Base-by-base conservation (phyloP, 1,284 basidiomycete species). In the Ganoderma multipileum region DNA sequence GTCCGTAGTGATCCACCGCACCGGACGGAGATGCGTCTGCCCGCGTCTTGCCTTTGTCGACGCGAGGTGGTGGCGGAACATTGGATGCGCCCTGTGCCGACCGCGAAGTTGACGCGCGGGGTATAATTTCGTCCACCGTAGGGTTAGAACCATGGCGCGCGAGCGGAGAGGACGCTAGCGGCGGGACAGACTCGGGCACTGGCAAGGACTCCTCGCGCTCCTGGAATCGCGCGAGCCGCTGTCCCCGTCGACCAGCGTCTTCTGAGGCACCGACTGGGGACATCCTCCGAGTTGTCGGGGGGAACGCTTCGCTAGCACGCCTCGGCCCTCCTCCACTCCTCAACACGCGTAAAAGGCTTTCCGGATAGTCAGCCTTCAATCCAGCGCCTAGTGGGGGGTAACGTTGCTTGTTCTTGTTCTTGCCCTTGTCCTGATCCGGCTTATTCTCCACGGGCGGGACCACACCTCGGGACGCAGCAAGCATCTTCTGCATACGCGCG, bases 31-130 rank as follows among this genome's bases (percentile, higher is more conserved):
- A 23, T 12, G 18, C 28, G 26, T 33, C 57, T 9, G 71, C 64
- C 7, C 64, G 68, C 1, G 16, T 58, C 41, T 72, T 69, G 50
- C 68, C 68, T 23, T 69, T 64, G 58, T 69, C 54, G 2, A 61
- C 28, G 8, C 50, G 20, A 2, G 8, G 30, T 23, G 20, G 20
- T 7, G 18, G 65, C 0, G 28, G 16, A 9, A 1, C 14, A 33
- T 16, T 28, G 26, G n/a, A 36, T 11, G 11, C 5, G 30, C 8
- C 33, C 18, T 14, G 16, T 9, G 39, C 55, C 8, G 20, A 30
- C 12, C 36, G 61, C 18, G 64, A 61, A 0, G 50, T 61, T 39
- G 61, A 61, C 28, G 61, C 61, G 2, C 14, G 20, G 0, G 52
- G 60, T 26, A 42, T 9, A 7, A 61, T 28, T 38, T 66, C 60